Percentiles rank a stretch among this genome's conserved stretches.
Evolutionary conservation across 306 rosid genomes (phyloP).

Genomic region (Cicer yamashitae): DNA sequence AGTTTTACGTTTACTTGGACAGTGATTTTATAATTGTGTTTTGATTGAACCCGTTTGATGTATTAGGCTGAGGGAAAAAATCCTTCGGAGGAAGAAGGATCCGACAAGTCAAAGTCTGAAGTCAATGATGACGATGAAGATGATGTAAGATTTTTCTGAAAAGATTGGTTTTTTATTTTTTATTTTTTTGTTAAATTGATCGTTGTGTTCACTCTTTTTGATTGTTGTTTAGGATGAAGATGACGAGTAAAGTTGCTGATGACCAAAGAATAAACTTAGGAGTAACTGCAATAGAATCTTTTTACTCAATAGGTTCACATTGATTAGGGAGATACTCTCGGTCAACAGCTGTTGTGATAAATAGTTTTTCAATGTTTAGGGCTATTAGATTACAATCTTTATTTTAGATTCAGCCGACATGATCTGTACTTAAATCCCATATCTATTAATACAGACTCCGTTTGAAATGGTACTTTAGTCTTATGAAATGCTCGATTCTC

Average conservation of each 20-base stretch:
- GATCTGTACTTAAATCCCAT: conserved; percentile 22
- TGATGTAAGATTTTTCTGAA: conserved; percentile 38
- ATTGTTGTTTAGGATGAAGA: conserved; percentile 54
- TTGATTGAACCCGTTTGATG: neutral
- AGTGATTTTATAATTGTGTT: neutral
- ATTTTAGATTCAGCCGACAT: neutral
- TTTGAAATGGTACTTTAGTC: neutral
- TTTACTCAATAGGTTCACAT: conserved; percentile 30
- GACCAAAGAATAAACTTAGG: conserved; percentile 24
- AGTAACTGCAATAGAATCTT: conserved; percentile 29
- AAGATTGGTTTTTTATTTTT: neutral
- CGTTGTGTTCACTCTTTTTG: neutral
- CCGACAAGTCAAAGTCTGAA: conserved; percentile 83
- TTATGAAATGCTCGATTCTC: neutral
- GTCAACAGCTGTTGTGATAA: conserved; percentile 39
- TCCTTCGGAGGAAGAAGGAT: conserved; percentile 69
- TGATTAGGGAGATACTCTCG: conserved; percentile 1
- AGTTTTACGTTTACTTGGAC: too few species aligned
- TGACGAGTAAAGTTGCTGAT: conserved; percentile 46
- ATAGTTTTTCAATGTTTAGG: conserved; percentile 8
- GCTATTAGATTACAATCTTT: conserved; percentile 17
- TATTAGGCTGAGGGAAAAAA: conserved; percentile 62
- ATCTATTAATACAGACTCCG: conserved; percentile 7
- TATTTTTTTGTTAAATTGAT: too few species aligned
- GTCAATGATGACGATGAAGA: conserved; percentile 79